Conservation (phyloP, 129 eudicot species). For the Lactuca sativa region DNA sequence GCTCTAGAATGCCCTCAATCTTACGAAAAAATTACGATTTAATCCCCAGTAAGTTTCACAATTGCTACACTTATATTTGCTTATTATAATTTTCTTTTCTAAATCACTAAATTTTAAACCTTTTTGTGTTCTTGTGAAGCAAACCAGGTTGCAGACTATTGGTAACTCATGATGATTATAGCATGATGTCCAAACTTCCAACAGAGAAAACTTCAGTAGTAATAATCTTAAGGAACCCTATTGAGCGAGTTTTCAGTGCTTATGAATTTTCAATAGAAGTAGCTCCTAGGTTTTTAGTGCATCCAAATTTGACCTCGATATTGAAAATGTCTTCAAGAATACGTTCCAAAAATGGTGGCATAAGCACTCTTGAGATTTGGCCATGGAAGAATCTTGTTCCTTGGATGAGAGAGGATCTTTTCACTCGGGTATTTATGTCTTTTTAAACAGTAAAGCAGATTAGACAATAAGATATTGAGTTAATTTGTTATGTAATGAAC, state of each 20-base stretch:
- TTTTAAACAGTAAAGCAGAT: not conserved
- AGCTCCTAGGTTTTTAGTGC: conserved; percentile 89
- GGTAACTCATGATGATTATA: conserved; percentile 93
- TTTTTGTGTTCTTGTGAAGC: conserved; percentile 42
- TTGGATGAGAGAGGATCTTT: conserved; percentile 98
- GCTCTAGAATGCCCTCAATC: conserved; percentile 86
- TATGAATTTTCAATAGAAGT: conserved; percentile 94
- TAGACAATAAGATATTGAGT: not conserved
- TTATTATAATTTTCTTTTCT: not conserved
- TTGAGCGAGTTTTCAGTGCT: conserved; percentile 92
- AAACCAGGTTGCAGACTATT: conserved; percentile 70
- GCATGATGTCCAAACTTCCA: conserved; percentile 87
- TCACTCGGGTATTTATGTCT: conserved; percentile 76
- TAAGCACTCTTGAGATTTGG: conserved; percentile 93
- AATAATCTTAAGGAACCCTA: conserved; percentile 82
- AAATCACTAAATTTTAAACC: not conserved
- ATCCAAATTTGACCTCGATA: conserved; percentile 82
- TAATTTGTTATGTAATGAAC: conserved; percentile 30
- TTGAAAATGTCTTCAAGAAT: conserved; percentile 51
- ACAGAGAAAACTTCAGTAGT: conserved; percentile 76
- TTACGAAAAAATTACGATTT: conserved; percentile 81
- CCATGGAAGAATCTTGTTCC: conserved; percentile 99
- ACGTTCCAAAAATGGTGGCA: conserved; percentile 55
- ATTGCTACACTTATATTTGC: not conserved
- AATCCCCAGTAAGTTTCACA: conserved; percentile 61